phyloP scores from a whole-genome alignment of 169 alveolate genomes.

The Plasmodium gonderi region DNA sequence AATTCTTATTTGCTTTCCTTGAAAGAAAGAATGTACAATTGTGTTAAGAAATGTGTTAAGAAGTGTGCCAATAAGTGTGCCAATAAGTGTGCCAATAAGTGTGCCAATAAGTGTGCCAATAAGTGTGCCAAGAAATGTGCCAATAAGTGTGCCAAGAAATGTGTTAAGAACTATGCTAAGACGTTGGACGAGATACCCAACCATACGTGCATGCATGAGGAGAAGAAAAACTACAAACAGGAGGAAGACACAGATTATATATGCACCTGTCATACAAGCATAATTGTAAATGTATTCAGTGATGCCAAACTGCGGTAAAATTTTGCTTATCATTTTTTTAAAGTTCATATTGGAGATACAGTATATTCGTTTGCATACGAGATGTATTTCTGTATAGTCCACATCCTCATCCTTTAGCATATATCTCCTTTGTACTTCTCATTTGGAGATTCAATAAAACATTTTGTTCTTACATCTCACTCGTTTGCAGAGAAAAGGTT shows the following conservation, averaged over 20 bases:
- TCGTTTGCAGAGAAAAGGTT: conserved; percentile 15
- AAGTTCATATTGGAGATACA: not conserved
- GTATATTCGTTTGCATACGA: not conserved
- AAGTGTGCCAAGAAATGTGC: not conserved
- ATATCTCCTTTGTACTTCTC: not conserved
- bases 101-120: not conserved
- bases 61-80: too few relatives aligned
- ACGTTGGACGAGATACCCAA: too few relatives aligned
- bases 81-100: not conserved
- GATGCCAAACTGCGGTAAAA: conserved; percentile 65
- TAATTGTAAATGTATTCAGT: conserved; percentile 43
- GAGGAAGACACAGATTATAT: not conserved
- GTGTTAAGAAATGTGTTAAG: conserved; percentile 10
- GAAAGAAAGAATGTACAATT: conserved; percentile 2
- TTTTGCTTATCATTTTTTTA: not conserved
- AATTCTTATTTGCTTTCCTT: not conserved
- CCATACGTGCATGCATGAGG: too few relatives aligned
- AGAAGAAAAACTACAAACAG: conserved; percentile 12
- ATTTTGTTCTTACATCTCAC: not conserved
- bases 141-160: not conserved
- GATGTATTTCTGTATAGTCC: not conserved
- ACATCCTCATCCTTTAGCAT: not conserved
- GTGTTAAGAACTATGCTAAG: conserved; percentile 2
- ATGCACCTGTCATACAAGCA: conserved; percentile 35
- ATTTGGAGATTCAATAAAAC: not conserved